Base-by-base conservation (phyloP, 2,329 filamentous ascomycete genomes). In the Botryosphaeria dothidea region DNA sequence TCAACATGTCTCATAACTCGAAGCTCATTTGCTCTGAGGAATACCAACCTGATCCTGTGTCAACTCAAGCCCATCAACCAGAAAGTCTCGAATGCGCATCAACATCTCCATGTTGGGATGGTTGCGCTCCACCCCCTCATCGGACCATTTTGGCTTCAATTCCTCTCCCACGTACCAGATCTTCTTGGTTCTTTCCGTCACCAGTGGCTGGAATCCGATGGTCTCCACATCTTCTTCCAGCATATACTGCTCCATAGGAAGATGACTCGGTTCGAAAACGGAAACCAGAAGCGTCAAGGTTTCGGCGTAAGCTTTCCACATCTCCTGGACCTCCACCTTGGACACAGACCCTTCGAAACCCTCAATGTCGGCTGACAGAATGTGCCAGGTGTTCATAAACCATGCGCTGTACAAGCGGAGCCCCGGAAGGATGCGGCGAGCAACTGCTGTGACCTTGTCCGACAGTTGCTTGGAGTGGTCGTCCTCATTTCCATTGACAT, bases 321-420 rank as follows among this genome's bases (percentile, higher is more conserved):
- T 81, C 66, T 86, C 83, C 66, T 84, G 83, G 41, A 88, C 84
- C 66, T 87, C 82, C 4, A 85, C 80, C 25, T 82, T 81, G n/a
- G 88, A 79, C 29, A 82, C 73, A 3, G 82, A 82, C 67, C 87
- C 85, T 62, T 82, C 82, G 3, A 82, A 82, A 67, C 87, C 85
- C 62, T 82, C 82, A 21, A 80, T 74, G 60, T 86, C 81, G n/a
- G 83, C 82, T 63, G 83, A 78, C 21, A 90, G 76, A 4, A 86
- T 79, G 17, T 80, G 72, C 72, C 82, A 83, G 66, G 84, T 87
- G 9, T 82, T 81, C 17, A 86, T 76, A 61, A 91, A 80, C 89
- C 89, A 92, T 15, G 84, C 85, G 73, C 87, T 90, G 74, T 91
- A 91, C 49, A 90, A 80, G 15, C 89, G 86, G 52, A 92, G 78